These are phyloP conservation scores for Sedum album DNA, from an alignment of 164 flowering plant species.

Conservation along the genomic window DNA sequence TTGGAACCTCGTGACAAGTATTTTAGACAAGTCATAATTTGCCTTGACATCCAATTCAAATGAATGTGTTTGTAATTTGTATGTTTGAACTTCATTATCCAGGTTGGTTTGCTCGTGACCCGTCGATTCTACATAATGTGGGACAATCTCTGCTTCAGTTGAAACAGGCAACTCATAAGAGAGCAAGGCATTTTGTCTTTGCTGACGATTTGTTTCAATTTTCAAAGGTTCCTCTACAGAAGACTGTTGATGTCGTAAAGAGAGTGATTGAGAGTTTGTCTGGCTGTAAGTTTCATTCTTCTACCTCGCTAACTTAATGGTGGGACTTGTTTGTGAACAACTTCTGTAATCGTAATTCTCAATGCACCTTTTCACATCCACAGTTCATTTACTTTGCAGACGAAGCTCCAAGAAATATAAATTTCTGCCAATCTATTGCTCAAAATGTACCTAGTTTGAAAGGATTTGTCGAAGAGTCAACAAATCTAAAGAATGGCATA, in stretches of 20 bases:
- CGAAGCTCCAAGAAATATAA: conserved; percentile 55
- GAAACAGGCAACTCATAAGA: conserved; percentile 42
- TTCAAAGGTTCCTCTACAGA: conserved; percentile 61
- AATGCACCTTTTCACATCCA: neutral
- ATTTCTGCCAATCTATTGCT: conserved; percentile 61
- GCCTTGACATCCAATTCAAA: neutral
- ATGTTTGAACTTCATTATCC: conserved; percentile 3
- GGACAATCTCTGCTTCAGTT: conserved; percentile 63
- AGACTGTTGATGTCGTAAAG: conserved; percentile 42
- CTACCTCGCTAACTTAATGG: neutral
- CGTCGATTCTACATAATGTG: conserved; percentile 59
- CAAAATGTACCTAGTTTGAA: conserved; percentile 70
- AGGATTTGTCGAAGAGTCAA: conserved; percentile 44
- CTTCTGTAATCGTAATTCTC: neutral
- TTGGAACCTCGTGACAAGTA: neutral
- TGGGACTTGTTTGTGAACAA: neutral
- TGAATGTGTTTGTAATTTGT: neutral
- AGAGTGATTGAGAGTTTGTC: conserved; percentile 57
- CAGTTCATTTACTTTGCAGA: conserved; percentile 30
- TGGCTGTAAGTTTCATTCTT: conserved; percentile 64
- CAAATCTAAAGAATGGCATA: conserved; percentile 40
- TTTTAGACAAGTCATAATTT: neutral
- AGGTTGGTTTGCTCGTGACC: conserved; percentile 95
- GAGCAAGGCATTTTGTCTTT: conserved; percentile 52
- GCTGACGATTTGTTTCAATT: conserved; percentile 94